Evolutionary conservation across 2,329 filamentous ascomycete genomes (phyloP).

Genomic region (Sporothrix pallida): DNA sequence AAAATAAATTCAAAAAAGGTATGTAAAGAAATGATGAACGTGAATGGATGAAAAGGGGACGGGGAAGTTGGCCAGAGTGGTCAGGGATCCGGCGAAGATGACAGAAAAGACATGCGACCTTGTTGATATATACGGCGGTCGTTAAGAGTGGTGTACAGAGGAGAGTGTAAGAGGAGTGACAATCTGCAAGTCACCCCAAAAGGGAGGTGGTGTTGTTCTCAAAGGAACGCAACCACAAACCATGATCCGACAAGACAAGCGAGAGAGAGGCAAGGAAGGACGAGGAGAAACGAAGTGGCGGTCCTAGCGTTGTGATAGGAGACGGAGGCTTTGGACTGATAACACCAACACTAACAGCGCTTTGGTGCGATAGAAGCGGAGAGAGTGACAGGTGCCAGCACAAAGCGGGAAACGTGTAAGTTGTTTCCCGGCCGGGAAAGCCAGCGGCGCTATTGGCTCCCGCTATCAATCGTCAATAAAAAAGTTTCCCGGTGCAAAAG

Average conservation of each 20-base stretch:
- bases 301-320: not conserved
- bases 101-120: not conserved
- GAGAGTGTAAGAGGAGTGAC: not conserved
- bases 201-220: not conserved
- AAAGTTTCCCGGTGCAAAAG: not conserved
- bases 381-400: not conserved
- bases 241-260: not conserved
- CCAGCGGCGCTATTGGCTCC: not conserved
- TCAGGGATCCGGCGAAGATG: not conserved
- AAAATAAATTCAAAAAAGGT: not conserved
- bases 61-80: not conserved
- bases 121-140: conserved; percentile 4
- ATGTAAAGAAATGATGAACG: not conserved
- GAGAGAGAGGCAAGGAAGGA: no score
- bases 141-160: no score
- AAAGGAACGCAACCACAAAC: not conserved
- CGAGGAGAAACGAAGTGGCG: no score
- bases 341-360: not conserved
- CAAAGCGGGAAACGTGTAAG: not conserved
- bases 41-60: not conserved
- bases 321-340: not conserved
- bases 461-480: not conserved
- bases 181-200: not conserved
- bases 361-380: not conserved
- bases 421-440: not conserved